A percentile compares a stretch with the other conserved stretches of the same genome.
Conservation (phyloP, 2,329 filamentous ascomycete genomes). For the Aspergillus sp. region DNA sequence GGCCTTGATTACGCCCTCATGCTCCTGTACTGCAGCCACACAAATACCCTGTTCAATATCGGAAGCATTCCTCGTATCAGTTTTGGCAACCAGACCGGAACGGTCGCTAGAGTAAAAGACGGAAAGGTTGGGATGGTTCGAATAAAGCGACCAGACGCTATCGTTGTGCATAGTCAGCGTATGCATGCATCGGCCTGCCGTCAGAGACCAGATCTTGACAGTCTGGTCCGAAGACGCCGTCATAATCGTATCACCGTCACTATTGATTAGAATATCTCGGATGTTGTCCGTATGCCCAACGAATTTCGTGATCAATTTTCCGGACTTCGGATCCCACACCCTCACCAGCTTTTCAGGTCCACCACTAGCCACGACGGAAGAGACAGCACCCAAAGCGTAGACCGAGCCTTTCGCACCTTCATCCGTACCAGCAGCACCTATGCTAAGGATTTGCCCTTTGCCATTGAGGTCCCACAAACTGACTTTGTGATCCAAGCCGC, state of each 20-base stretch:
- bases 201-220: slow-evolving; percentile 96
- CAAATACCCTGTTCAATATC: slow-evolving; percentile 87
- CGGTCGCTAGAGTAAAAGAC: slow-evolving; percentile 95
- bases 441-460: slow-evolving; percentile 79
- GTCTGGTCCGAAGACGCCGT: slow-evolving; percentile 95
- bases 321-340: slow-evolving; percentile 85
- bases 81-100: slow-evolving; percentile 92
- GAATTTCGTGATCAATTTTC: slow-evolving; percentile 91
- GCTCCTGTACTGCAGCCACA: slow-evolving; percentile 87
- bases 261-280: slow-evolving; percentile 83
- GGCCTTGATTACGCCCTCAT: slow-evolving; percentile 66
- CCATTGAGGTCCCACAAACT: slow-evolving; percentile 92
- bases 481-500: slow-evolving; percentile 88
- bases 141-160: slow-evolving; percentile 94
- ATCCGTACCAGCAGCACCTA: slow-evolving; percentile 75
- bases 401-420: slow-evolving; percentile 87
- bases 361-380: slow-evolving; percentile 82
- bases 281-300: slow-evolving; percentile 96
- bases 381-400: slow-evolving; percentile 80
- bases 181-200: slow-evolving; percentile 92
- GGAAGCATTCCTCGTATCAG: slow-evolving; percentile 74
- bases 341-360: slow-evolving; percentile 92
- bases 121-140: slow-evolving; percentile 77
- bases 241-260: slow-evolving; percentile 85
- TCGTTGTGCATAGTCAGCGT: slow-evolving; percentile 99